Conservation (phyloP, 495 filamentous ascomycete genomes). For the Daldinia childiae region DNA sequence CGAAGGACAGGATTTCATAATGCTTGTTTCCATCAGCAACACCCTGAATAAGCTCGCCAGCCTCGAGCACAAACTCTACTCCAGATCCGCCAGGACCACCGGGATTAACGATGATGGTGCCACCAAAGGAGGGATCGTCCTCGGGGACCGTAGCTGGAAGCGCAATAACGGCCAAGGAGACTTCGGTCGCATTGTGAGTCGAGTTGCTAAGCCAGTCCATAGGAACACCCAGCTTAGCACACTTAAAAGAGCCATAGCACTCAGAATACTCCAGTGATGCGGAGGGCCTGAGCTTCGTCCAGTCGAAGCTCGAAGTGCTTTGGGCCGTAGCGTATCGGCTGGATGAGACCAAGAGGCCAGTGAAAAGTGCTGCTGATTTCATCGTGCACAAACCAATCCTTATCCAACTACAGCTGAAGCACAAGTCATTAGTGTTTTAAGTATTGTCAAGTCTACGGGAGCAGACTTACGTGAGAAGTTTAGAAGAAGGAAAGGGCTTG, state of each 20-base stretch:
- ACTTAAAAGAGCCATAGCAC: constrained; percentile 31
- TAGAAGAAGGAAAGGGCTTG: not conserved
- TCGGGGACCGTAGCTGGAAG: constrained; percentile 35
- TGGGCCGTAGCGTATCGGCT: constrained; percentile 11
- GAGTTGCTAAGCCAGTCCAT: constrained; percentile 39
- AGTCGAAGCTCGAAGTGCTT: constrained; percentile 27
- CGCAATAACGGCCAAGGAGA: constrained; percentile 30
- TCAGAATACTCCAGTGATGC: constrained; percentile 32
- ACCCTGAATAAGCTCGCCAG: constrained; percentile 24
- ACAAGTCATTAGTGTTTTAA: not conserved
- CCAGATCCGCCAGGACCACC: constrained; percentile 39
- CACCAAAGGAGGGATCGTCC: constrained; percentile 38
- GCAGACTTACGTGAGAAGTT: not conserved
- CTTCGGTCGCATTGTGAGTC: constrained; percentile 16
- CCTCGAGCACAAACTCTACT: constrained; percentile 43
- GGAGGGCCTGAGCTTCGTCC: constrained; percentile 29
- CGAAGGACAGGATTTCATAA: constrained; percentile 55
- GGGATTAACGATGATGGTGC: constrained; percentile 40
- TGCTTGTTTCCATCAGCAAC: constrained; percentile 36
- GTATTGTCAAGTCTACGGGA: not conserved
- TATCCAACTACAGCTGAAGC: not conserved
- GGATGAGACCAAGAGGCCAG: constrained; percentile 17
- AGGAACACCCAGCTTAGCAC: constrained; percentile 37
- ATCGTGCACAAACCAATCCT: not conserved
- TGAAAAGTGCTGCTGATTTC: not conserved